These are phyloP conservation scores for Annulohypoxylon nitens DNA, from an alignment of 495 filamentous ascomycete genomes.

Conservation along the genomic window DNA sequence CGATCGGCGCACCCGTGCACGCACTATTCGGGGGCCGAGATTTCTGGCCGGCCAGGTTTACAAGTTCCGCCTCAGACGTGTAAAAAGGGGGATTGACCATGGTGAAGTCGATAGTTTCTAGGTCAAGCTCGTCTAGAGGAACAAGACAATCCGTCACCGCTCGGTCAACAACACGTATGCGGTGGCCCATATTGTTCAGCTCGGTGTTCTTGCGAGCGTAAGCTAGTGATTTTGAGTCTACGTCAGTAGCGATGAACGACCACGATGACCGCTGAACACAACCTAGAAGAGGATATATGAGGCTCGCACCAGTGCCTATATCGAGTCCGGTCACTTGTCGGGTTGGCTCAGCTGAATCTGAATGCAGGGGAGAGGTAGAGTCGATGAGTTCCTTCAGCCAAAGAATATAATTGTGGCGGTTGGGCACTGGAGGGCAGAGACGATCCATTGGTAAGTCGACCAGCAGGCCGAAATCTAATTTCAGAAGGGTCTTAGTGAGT, in stretches of 20 bases:
- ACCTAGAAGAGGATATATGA: slow-evolving; percentile 91
- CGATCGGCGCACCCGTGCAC: slow-evolving; percentile 84
- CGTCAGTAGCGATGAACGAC: slow-evolving; percentile 84
- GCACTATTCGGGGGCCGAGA: slow-evolving; percentile 75
- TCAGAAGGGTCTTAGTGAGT: slow-evolving; percentile 83
- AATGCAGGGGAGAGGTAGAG: slow-evolving; percentile 72
- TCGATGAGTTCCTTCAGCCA: slow-evolving; percentile 92
- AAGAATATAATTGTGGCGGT: slow-evolving; percentile 88
- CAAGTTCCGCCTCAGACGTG: slow-evolving; percentile 75
- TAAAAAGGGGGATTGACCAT: slow-evolving; percentile 99
- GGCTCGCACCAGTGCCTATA: slow-evolving; percentile 90
- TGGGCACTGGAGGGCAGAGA: slow-evolving; percentile 91
- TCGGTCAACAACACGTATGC: slow-evolving; percentile 74
- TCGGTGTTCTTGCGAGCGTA: slow-evolving; percentile 74
- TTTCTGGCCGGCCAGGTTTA: slow-evolving; percentile 74
- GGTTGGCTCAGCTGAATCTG: slow-evolving; percentile 39
- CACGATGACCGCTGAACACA: slow-evolving; percentile 74
- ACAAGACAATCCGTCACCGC: slow-evolving; percentile 68
- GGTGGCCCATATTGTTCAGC: slow-evolving; percentile 71
- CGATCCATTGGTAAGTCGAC: slow-evolving; percentile 81
- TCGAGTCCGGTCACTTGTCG: slow-evolving; percentile 80
- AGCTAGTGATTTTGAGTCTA: slow-evolving; percentile 78
- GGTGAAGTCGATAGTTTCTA: slow-evolving; percentile 81
- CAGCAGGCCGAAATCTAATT: slow-evolving; percentile 77
- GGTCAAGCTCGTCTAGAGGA: slow-evolving; percentile 66